These are phyloP conservation scores for Castanopsis chinensis DNA, from an alignment of 306 rosid genomes.

Conservation along the genomic window DNA sequence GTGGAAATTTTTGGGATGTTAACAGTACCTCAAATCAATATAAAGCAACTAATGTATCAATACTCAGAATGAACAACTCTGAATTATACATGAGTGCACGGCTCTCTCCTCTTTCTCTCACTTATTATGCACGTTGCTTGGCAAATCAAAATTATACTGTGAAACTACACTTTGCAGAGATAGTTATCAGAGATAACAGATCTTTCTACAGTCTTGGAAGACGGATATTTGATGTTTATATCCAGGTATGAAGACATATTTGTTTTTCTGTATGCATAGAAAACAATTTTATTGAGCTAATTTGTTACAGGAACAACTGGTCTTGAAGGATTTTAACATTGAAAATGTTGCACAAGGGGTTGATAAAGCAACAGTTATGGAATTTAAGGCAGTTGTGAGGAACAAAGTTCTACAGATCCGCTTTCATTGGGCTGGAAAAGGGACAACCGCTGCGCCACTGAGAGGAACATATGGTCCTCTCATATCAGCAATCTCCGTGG, in stretches of 20 bases:
- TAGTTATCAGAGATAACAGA: conserved; percentile 41
- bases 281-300: conserved; percentile 11
- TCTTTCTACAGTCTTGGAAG: conserved; percentile 56
- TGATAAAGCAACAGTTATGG: conserved; percentile 36
- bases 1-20: conserved; percentile 48
- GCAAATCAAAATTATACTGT: conserved; percentile 61
- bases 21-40: conserved; percentile 23
- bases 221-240: conserved; percentile 60
- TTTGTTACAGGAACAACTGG: conserved; percentile 39
- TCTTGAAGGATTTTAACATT: conserved; percentile 49
- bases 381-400: conserved; percentile 33
- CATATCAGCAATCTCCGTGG: conserved; percentile 57
- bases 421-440: conserved; percentile 72
- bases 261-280: conserved; percentile 1
- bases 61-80: conserved; percentile 26
- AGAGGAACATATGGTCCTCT: conserved; percentile 64
- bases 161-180: conserved; percentile 58
- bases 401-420: conserved; percentile 42
- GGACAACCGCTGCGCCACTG: conserved; percentile 48
- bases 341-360: conserved; percentile 32
- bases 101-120: conserved; percentile 47
- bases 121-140: conserved; percentile 61
- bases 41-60: conserved; percentile 17
- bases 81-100: conserved; percentile 50
- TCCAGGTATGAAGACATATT: conserved; percentile 45